These are phyloP conservation scores for Eutreptiella sp. DNA, from an alignment of 208 protist species.

Conservation along the genomic window DNA sequence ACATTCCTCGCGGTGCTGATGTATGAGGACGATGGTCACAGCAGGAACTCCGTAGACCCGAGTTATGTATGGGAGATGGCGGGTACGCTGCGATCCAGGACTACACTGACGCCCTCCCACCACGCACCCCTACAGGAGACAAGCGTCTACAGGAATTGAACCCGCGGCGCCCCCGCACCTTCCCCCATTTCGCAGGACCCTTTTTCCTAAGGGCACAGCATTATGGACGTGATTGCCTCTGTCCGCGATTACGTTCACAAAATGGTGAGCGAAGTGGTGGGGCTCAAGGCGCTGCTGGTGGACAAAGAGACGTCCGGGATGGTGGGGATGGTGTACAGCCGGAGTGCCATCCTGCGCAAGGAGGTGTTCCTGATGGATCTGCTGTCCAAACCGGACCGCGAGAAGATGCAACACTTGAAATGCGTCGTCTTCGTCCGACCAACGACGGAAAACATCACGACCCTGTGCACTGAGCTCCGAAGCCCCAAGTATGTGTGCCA, in stretches of 20 bases:
- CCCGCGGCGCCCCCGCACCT: too few relatives aligned
- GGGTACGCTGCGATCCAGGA: too few relatives aligned
- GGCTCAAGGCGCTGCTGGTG: slow-evolving; percentile 91
- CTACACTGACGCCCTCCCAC: too few relatives aligned
- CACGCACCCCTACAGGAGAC: too few relatives aligned
- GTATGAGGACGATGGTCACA: too few relatives aligned
- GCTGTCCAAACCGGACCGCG: slow-evolving; percentile 57
- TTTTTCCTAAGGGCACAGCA: too few relatives aligned
- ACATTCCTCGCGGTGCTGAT: too few relatives aligned
- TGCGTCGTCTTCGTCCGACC: slow-evolving; percentile 83
- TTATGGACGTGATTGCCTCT: slow-evolving; percentile 42
- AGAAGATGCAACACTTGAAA: slow-evolving; percentile 83
- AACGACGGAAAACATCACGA: slow-evolving; percentile 69
- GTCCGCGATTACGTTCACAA: slow-evolving; percentile 52
- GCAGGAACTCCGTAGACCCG: too few relatives aligned
- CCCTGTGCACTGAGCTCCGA: slow-evolving; percentile 72
- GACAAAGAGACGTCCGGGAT: slow-evolving; percentile 85
- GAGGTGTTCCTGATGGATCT: slow-evolving; percentile 92
- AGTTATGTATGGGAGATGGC: too few relatives aligned
- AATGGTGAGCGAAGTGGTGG: slow-evolving; percentile 43
- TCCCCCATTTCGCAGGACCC: too few relatives aligned
- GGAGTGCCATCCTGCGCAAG: slow-evolving; percentile 86
- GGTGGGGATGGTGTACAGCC: slow-evolving; percentile 83
- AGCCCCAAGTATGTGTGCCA: slow-evolving; percentile 68
- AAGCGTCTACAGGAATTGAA: too few relatives aligned